A percentile compares a stretch with the other conserved stretches of the same genome.
phyloP scores from a whole-genome alignment of 345 rosid genomes.

The Brassica carinata region DNA sequence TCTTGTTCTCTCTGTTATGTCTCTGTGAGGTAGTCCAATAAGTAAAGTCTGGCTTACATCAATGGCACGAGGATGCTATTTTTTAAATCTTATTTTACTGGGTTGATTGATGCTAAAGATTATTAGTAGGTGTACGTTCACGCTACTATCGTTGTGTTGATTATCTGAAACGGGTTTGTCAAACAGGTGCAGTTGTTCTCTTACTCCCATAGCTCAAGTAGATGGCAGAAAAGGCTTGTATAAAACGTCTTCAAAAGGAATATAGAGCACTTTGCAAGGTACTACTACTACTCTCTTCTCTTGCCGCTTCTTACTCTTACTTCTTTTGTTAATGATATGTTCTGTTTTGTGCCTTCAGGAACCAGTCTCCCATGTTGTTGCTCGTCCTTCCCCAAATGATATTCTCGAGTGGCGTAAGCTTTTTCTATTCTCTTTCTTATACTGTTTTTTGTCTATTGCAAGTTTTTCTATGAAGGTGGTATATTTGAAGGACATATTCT shows the following conservation, averaged over 20 bases:
- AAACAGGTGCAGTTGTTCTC: background rate
- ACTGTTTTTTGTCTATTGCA: slow-evolving; percentile 9
- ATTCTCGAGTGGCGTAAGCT: slow-evolving; percentile 98
- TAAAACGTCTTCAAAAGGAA: slow-evolving; percentile 96
- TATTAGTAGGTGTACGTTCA: no score
- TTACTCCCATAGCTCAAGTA: background rate
- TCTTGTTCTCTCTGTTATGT: background rate
- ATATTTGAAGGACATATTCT: background rate
- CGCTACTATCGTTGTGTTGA: background rate
- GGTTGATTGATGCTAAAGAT: no score
- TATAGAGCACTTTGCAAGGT: slow-evolving; percentile 96
- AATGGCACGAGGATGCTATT: background rate
- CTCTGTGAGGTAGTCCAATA: no score
- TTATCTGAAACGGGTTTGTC: background rate
- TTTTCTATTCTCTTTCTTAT: slow-evolving; percentile 18
- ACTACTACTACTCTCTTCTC: background rate
- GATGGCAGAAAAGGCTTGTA: slow-evolving; percentile 95
- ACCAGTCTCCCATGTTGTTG: slow-evolving; percentile 90
- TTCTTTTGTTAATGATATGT: slow-evolving; percentile 9
- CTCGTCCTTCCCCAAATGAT: slow-evolving; percentile 89
- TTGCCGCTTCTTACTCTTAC: background rate
- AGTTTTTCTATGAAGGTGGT: background rate
- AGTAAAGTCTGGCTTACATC: no score
- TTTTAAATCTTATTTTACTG: background rate
- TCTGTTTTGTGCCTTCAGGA: slow-evolving; percentile 59